Evolutionary conservation across 768 basidiomycete genomes (phyloP), one percentile per base, ranked within the genome.

Genomic region (Boletus rubropictus): DNA sequence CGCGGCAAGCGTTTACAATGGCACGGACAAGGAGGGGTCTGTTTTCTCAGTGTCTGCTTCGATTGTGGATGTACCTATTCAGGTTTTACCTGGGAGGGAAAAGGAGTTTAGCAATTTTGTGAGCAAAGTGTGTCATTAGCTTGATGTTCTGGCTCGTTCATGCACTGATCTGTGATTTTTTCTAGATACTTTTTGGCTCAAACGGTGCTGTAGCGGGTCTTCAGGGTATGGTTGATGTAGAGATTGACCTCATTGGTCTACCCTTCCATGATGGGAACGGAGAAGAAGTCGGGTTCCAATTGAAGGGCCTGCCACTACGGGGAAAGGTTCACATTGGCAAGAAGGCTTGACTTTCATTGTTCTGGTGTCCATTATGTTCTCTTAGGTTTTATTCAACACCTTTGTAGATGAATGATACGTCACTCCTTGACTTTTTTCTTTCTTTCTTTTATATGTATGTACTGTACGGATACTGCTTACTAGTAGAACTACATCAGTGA

Each of bases 31-130:
- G 14, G 75, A 77, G 17, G 84, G 81, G 5, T 71, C 78, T 1
- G 68, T 72, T 4, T 81, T 81, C 52, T 67, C 69, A 0, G 78
- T 92, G 10, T 73, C 75, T 0, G 86, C 89, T 7, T 73, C 74
- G 53, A 76, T 91, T 39, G 72, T 75, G 2, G 84, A 90, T 54
- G 82, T 88, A 10, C 87, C 89, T 11, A 66, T 92, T 25, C 69
- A 88, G 47, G 84, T 91, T 9, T 69, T 92, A 0, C 86, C 88
- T 0, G 87, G 89, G 6, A 76, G 89, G 35, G 77, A 89, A 62
- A 79, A 74, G 51, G 78, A 85, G 57, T 89, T 92, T 52, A 80
- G 83, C 50, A 72, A 74, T 44, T 92, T 92, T 50, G 78, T 91
- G 14, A 67, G 75, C 53, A 91, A 92, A 81, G 88, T 87, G 31